Evolutionary conservation across 768 basidiomycete species (phyloP).

Genomic region (Macrolepiota albuminosa): DNA sequence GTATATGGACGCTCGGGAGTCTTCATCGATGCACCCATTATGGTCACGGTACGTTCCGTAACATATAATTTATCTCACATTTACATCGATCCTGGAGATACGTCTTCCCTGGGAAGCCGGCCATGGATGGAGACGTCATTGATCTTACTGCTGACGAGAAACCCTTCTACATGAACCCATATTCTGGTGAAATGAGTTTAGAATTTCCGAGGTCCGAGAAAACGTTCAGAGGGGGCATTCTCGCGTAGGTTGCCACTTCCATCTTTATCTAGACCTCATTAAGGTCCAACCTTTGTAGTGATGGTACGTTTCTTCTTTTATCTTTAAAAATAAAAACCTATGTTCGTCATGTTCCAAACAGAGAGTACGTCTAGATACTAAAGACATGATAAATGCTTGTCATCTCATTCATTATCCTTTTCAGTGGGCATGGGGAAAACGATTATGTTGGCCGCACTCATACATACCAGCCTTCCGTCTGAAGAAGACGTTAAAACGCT

Average conservation of each 20-base stretch:
- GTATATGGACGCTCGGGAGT: constrained; percentile 61
- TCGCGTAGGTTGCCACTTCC: constrained; percentile 57
- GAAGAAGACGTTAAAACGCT: constrained; percentile 30
- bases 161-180: constrained; percentile 85
- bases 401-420: constrained; percentile 3
- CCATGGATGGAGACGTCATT: constrained; percentile 47
- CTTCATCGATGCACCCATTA: constrained; percentile 81
- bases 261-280: constrained; percentile 15
- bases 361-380: constrained; percentile 16
- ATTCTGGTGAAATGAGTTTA: constrained; percentile 85
- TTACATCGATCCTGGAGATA: constrained; percentile 45
- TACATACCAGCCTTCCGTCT: constrained; percentile 67
- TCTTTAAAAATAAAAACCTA: neutral
- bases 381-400: constrained; percentile 1
- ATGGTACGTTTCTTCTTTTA: constrained; percentile 10
- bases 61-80: neutral
- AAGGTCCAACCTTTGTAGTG: constrained; percentile 1
- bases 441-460: constrained; percentile 87
- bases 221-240: constrained; percentile 79
- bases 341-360: constrained; percentile 1
- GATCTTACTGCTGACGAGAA: constrained; percentile 80
- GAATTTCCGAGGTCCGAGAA: constrained; percentile 79
- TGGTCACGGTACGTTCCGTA: constrained; percentile 72
- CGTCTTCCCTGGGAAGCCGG: constrained; percentile 59
- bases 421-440: constrained; percentile 96